phyloP scores from a whole-genome alignment of 2,329 filamentous ascomycete genomes.

The Tympanopsis confertula region DNA sequence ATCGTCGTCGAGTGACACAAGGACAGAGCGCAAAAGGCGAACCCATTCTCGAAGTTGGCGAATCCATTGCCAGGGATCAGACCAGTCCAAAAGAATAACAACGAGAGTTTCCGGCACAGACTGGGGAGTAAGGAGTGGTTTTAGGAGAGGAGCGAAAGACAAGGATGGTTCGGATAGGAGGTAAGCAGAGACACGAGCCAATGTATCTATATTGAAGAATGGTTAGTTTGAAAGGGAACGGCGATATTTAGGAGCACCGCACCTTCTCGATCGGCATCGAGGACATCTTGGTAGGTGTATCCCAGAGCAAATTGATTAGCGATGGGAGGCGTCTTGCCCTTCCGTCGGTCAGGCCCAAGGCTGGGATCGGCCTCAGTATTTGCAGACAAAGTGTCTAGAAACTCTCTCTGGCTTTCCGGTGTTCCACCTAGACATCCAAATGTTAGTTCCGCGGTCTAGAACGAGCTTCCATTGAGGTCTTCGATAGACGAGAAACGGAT shows the following conservation, averaged over 20 bases:
- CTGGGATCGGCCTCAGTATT: conserved; percentile 36
- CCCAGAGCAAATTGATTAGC: conserved; percentile 87
- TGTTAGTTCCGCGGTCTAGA: conserved; percentile 4
- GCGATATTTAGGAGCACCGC: conserved; percentile 4
- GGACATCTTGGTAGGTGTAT: conserved; percentile 89
- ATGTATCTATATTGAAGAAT: conserved; percentile 51
- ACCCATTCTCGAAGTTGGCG: conserved; percentile 84
- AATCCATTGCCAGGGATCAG: conserved; percentile 85
- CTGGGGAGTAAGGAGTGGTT: conserved; percentile 72
- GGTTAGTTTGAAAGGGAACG: neutral
- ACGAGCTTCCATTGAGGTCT: neutral
- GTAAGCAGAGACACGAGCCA: conserved; percentile 81
- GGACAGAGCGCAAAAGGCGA: conserved; percentile 65
- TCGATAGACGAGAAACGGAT: conserved; percentile 1
- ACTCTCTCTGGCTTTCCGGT: conserved; percentile 73
- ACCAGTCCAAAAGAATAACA: conserved; percentile 90
- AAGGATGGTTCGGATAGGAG: conserved; percentile 76
- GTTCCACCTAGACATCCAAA: conserved; percentile 54
- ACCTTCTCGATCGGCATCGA: conserved; percentile 91
- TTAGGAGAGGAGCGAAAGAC: conserved; percentile 71
- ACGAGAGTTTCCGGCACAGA: conserved; percentile 78
- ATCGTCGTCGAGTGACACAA: conserved; percentile 62
- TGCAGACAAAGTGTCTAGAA: conserved; percentile 55
- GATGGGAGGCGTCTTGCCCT: conserved; percentile 55
- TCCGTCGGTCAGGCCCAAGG: conserved; percentile 26